Evolutionary conservation across 1,284 basidiomycete species (phyloP), one percentile per base, ranked within the genome.

Genomic region (Fomes fomentarius): DNA sequence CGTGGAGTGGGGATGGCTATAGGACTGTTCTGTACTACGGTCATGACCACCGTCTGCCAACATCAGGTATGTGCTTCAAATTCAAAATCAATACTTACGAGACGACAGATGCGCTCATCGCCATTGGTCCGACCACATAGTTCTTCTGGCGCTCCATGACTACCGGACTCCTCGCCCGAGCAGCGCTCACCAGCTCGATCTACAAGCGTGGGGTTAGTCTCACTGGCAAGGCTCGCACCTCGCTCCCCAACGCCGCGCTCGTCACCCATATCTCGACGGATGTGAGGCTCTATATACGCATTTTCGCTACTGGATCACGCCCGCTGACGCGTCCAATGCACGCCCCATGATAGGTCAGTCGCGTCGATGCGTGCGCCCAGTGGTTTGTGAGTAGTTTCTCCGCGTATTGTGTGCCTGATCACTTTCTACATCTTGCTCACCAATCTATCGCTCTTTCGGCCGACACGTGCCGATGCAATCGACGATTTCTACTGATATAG

Each of bases 131-230:
- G 17, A 11, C 1, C 6, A 61, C 21, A 22, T 67, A 89, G 77
- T 92, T 89, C 71, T 92, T 91, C 76, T 92, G 85, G 82, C 78
- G 86, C 26, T 85, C 85, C 1, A 89, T 89, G 86, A 74, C 78
- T 11, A 83, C 83, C 0, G 90, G 90, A 30, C 82, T 90, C 4
- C 74, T 93, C 25, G 78, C 83, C 0, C 80, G 92, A 40, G 85
- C 85, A 0, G 84, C 89, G 0, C 77, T 95, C 39, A 91, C 91
- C 51, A 80, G 82, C 39, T 85, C 87, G 0, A 82, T 93, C 22
- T 94, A 92, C 73, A 83, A 85, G 57, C 84, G 89, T 25, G 82
- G 87, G 2, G 78, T 93, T 43, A 72, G 74, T 33, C 74, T 94
- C 40, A 84, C 83, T 1, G 83, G 84, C 5, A 85, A 84, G 63